These are phyloP conservation scores for Aspergillus nidulans DNA, from an alignment of 495 filamentous ascomycete genomes.

Conservation along the genomic window DNA sequence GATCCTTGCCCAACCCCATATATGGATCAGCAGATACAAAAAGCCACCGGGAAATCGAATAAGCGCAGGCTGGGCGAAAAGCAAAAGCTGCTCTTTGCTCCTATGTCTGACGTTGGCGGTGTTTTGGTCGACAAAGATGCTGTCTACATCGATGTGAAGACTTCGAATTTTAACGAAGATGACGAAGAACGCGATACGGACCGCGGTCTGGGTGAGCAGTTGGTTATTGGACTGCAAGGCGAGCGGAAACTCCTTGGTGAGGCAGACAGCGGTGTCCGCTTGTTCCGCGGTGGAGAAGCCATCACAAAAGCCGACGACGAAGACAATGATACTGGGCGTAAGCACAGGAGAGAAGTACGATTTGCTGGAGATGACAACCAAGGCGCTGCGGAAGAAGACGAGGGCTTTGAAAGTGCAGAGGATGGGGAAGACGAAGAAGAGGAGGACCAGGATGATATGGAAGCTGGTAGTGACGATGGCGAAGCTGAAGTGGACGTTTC, in stretches of 20 bases:
- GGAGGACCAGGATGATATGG: conserved; percentile 52
- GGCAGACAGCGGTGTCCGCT: conserved; percentile 69
- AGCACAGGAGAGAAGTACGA: conserved; percentile 61
- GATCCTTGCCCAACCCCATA: conserved; percentile 94
- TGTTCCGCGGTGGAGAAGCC: conserved; percentile 74
- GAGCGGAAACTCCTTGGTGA: conserved; percentile 80
- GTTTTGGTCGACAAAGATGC: conserved; percentile 79
- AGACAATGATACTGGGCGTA: conserved; percentile 63
- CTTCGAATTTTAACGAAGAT: conserved; percentile 65
- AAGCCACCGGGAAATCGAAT: conserved; percentile 71
- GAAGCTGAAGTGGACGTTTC: conserved; percentile 42
- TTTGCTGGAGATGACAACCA: conserved; percentile 52
- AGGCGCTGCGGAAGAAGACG: conserved; percentile 23
- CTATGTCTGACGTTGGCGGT: conserved; percentile 96
- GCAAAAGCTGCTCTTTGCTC: conserved; percentile 90
- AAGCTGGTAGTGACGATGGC: conserved; percentile 31
- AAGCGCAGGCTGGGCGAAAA: conserved; percentile 83
- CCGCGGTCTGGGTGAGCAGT: conserved; percentile 84
- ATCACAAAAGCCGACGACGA: conserved; percentile 59
- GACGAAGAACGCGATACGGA: conserved; percentile 51
- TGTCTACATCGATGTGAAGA: conserved; percentile 73
- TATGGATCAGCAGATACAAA: conserved; percentile 79
- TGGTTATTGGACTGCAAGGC: conserved; percentile 84
- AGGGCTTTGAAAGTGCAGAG: conserved; percentile 47
- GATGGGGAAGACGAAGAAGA: conserved; percentile 61